These are phyloP conservation scores for Apiospora pterosperma DNA, from an alignment of 2,329 filamentous ascomycete species.

Conservation along the genomic window DNA sequence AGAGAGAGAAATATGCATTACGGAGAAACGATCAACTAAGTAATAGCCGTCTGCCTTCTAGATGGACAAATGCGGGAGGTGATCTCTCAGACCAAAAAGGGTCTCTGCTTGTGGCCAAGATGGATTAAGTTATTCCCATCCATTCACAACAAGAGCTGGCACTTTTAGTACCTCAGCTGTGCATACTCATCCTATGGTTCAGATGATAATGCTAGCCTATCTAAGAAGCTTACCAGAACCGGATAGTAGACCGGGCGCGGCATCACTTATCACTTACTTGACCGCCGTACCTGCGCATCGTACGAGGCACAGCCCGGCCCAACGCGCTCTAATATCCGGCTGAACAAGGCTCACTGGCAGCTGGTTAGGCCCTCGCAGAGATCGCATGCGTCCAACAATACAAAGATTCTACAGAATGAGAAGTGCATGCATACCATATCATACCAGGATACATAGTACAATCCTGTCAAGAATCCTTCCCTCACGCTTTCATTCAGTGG, in stretches of 20 bases:
- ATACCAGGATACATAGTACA: neutral
- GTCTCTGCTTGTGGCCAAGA: neutral
- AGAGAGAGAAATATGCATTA: neutral
- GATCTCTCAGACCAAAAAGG: neutral
- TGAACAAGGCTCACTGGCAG: no score
- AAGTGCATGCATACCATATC: neutral
- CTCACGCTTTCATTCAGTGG: neutral
- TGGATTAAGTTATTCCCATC: neutral
- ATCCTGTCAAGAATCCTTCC: neutral
- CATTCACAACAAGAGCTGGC: neutral
- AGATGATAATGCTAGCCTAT: neutral
- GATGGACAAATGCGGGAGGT: neutral
- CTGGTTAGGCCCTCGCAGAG: neutral
- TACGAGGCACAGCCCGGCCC: conserved; percentile 1
- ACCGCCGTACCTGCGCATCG: conserved; percentile 1
- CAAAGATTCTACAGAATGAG: neutral
- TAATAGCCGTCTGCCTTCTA: neutral
- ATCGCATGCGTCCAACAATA: neutral
- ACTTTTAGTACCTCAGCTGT: neutral
- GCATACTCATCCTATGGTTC: neutral
- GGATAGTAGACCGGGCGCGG: neutral
- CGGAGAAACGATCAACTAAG: neutral
- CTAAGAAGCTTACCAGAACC: neutral
- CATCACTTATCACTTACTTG: no score
- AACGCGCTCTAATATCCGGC: neutral